Percentiles rank a stretch among this genome's conserved stretches.
phyloP scores from a whole-genome alignment of 148 eudicot genomes.

The Rhododendron kiyosumense region DNA sequence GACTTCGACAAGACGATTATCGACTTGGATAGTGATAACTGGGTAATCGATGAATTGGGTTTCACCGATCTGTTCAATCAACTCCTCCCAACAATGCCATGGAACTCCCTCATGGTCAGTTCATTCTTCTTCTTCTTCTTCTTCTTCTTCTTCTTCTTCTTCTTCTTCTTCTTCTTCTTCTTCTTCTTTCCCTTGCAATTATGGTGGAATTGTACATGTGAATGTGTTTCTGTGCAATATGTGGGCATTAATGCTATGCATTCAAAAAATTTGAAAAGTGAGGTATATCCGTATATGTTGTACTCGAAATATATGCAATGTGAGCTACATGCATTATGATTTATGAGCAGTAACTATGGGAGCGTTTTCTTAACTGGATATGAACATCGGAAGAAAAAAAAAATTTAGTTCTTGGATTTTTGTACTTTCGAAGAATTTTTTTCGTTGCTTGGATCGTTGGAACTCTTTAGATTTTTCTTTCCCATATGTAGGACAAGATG shows the following conservation, averaged over 20 bases:
- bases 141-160: background rate
- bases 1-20: conserved; percentile 84
- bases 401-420: too few relatives aligned
- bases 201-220: background rate
- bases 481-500: background rate
- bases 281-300: too few relatives aligned
- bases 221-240: background rate
- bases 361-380: too few relatives aligned
- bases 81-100: conserved; percentile 70
- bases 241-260: background rate
- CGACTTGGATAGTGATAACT: conserved; percentile 67
- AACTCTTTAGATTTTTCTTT: background rate
- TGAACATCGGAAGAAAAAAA: too few relatives aligned
- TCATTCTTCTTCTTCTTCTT: background rate
- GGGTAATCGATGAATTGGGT: conserved; percentile 78
- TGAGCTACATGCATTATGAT: background rate
- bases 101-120: conserved; percentile 76
- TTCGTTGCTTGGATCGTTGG: too few relatives aligned
- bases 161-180: background rate
- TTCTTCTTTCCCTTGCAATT: background rate
- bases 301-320: too few relatives aligned
- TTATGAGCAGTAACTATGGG: too few relatives aligned
- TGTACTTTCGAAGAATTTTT: too few relatives aligned
- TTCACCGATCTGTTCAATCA: conserved; percentile 58
- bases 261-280: background rate